A percentile compares a stretch with the other conserved stretches of the same genome.
Conservation (phyloP, 768 basidiomycete species). For the Lentinula guzmanii region DNA sequence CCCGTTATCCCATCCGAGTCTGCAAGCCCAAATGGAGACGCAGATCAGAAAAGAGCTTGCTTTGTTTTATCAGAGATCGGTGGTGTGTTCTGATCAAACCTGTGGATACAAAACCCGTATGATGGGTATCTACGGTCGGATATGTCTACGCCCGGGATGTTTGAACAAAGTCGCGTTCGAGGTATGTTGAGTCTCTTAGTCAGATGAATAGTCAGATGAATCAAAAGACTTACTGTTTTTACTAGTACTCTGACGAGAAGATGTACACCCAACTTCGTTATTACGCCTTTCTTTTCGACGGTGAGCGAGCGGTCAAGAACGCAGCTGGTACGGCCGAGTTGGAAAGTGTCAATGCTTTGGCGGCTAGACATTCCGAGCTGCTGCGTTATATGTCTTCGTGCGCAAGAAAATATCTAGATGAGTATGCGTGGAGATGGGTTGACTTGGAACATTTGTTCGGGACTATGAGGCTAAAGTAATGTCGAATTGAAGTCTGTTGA, state of each 20-base stretch:
- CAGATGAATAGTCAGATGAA: background rate
- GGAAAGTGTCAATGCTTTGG: slow-evolving; percentile 55
- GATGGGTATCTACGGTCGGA: slow-evolving; percentile 88
- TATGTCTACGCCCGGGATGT: slow-evolving; percentile 71
- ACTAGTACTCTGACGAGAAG: slow-evolving; percentile 75
- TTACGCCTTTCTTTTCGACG: slow-evolving; percentile 74
- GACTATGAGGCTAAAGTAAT: slow-evolving; percentile 45
- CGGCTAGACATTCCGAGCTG: slow-evolving; percentile 40
- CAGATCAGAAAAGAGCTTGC: slow-evolving; percentile 76
- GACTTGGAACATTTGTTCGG: slow-evolving; percentile 76
- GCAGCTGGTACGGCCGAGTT: slow-evolving; percentile 34
- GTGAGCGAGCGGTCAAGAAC: slow-evolving; percentile 50
- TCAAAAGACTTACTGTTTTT: slow-evolving; percentile 5
- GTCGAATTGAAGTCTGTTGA: background rate
- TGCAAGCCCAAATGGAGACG: slow-evolving; percentile 80
- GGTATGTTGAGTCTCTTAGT: slow-evolving; percentile 34
- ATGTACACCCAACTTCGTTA: slow-evolving; percentile 90
- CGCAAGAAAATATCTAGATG: slow-evolving; percentile 77
- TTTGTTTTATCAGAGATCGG: slow-evolving; percentile 88
- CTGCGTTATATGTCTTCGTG: slow-evolving; percentile 48
- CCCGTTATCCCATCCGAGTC: slow-evolving; percentile 47
- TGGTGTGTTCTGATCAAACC: slow-evolving; percentile 77
- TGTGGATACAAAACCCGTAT: slow-evolving; percentile 84
- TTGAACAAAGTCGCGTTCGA: slow-evolving; percentile 67
- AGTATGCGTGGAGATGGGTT: slow-evolving; percentile 88